Evolutionary conservation across 371 early-diverging fungal genomes (phyloP).

Genomic region (Mucor irregularis): DNA sequence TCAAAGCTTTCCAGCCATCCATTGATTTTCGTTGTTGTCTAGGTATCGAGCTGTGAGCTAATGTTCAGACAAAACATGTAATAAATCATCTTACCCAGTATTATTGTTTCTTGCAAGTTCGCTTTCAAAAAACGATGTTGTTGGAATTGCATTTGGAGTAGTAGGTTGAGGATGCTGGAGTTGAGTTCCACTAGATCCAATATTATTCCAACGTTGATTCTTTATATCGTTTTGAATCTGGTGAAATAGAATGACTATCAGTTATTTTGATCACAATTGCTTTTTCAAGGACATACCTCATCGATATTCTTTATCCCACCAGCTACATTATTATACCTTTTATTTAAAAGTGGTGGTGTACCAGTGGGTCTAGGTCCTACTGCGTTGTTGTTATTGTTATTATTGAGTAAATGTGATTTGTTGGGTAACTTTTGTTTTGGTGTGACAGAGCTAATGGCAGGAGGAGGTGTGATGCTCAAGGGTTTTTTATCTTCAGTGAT

Average conservation of each 20-base stretch:
- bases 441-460: slow-evolving; percentile 1
- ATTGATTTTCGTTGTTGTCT: background rate
- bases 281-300: background rate
- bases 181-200: background rate
- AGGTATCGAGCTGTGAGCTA: background rate
- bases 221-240: slow-evolving; percentile 5
- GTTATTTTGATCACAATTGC: too few species aligned
- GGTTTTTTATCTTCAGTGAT: slow-evolving; percentile 4
- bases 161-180: slow-evolving; percentile 15
- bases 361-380: background rate
- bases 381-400: background rate
- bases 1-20: background rate
- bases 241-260: background rate
- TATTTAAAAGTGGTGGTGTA: slow-evolving; percentile 7
- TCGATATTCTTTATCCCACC: slow-evolving; percentile 10
- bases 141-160: slow-evolving; percentile 9
- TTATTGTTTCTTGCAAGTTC: slow-evolving; percentile 1
- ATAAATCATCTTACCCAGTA: background rate
- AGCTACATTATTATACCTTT: slow-evolving; percentile 2
- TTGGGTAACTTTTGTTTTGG: slow-evolving; percentile 18
- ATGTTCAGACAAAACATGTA: background rate
- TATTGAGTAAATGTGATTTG: slow-evolving; percentile 9
- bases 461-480: background rate
- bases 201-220: slow-evolving; percentile 3
- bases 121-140: slow-evolving; percentile 16